Evolutionary conservation across 768 basidiomycete genomes (phyloP).

Genomic region (Neoboletus brunneissimus): DNA sequence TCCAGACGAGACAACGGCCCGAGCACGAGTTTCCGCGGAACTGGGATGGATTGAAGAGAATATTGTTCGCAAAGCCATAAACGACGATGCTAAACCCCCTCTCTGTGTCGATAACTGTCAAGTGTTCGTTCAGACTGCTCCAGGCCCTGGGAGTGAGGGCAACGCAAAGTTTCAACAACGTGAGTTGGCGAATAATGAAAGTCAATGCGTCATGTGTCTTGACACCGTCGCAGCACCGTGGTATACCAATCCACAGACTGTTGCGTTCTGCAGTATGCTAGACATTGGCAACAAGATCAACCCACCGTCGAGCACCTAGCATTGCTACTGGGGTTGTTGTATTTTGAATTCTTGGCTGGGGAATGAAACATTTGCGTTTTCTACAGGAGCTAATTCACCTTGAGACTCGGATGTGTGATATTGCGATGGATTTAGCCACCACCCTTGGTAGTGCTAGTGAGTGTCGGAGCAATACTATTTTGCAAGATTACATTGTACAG

Average conservation of each 20-base stretch:
- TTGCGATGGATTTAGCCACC: too few species aligned
- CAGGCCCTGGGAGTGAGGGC: slow-evolving; percentile 45
- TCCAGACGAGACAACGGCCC: slow-evolving; percentile 52
- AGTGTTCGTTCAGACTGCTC: slow-evolving; percentile 65
- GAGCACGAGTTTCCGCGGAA: slow-evolving; percentile 55
- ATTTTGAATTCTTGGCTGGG: neutral
- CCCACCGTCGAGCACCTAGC: slow-evolving; percentile 13
- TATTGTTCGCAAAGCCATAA: slow-evolving; percentile 31
- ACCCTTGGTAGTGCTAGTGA: too few species aligned
- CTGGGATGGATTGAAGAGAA: slow-evolving; percentile 66
- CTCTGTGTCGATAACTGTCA: slow-evolving; percentile 54
- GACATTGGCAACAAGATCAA: slow-evolving; percentile 73
- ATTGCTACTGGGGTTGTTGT: neutral
- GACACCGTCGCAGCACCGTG: slow-evolving; percentile 50
- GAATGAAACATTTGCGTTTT: neutral
- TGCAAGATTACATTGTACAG: too few species aligned
- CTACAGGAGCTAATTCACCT: neutral
- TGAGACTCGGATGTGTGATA: neutral
- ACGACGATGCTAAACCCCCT: neutral
- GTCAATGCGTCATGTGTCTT: neutral
- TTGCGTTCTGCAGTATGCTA: slow-evolving; percentile 78
- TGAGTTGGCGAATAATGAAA: slow-evolving; percentile 25
- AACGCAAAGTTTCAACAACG: slow-evolving; percentile 38
- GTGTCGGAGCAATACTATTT: too few species aligned
- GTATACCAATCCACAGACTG: slow-evolving; percentile 89